Base-by-base conservation (phyloP, 2,329 filamentous ascomycete genomes). In the Cordyceps fumosorosea region DNA sequence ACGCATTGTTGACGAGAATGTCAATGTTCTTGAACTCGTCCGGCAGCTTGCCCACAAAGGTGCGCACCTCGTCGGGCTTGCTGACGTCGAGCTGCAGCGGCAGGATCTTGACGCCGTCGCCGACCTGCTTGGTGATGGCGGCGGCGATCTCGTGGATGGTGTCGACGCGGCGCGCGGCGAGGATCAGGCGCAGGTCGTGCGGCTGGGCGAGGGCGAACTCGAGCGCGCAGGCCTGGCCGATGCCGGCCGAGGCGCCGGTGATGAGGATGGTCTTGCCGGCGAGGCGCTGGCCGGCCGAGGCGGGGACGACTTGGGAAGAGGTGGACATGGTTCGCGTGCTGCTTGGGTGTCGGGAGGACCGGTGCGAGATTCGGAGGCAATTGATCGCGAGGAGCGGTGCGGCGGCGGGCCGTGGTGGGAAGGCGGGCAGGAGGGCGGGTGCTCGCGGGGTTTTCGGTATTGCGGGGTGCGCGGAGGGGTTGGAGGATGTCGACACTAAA, bases 1-100 rank as follows among this genome's bases (percentile, higher is more conserved):
- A 96, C 91, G 93, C 93, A 81, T 98, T 98, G 78, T 99, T 99
- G 29, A 99, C 91, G 64, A 99, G 78, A 3, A 98, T 83, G 73
- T 98, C 85, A 66, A 98, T 89, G 29, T 91, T 86, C 73, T 84
- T 86, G 78, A 91, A 98, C 72, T 92, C 93, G 64, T 86, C 84
- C 0, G 93, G 93, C 69, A 98, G 76, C 47, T 80, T 83, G 1
- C 76, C 77, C 14, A 97, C 87, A 71, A 98, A 93, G 47, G 76
- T 78, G 58, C 82, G 81, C 4, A 98, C 83, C 71, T 95, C 87
- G 3, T 87, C 84, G 0, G 90, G 81, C 63, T 89, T 89, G 79
- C 89, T 93, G 60, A 99, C 88, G 74, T 99, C 95, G 59, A 98
- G 82, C 79, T 91, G 87, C 12, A 95, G 85, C 1, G 92, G 86